These are phyloP conservation scores for Fraxinus americana DNA, from an alignment of 257 asterid species.

Conservation along the genomic window DNA sequence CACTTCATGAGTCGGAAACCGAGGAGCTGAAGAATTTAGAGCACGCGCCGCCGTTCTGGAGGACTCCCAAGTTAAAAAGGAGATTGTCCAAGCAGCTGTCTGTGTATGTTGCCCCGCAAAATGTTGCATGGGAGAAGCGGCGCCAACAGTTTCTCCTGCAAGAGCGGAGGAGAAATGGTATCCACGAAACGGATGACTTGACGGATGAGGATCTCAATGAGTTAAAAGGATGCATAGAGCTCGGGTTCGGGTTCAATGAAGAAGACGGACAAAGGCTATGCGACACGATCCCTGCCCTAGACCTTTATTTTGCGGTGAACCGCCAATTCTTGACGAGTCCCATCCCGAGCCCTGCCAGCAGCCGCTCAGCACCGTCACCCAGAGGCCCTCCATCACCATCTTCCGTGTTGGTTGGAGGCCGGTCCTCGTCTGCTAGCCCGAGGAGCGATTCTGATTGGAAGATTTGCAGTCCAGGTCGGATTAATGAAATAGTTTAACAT, in stretches of 20 bases:
- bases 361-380: slow-evolving; percentile 27
- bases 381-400: slow-evolving; percentile 17
- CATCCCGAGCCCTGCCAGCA: slow-evolving; percentile 48
- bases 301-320: slow-evolving; percentile 78
- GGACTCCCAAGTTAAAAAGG: slow-evolving; percentile 35
- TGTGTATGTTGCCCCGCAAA: slow-evolving; percentile 63
- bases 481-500: not conserved
- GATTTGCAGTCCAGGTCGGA: slow-evolving; percentile 51
- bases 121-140: slow-evolving; percentile 79
- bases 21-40: slow-evolving; percentile 72
- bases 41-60: slow-evolving; percentile 76
- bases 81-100: slow-evolving; percentile 68
- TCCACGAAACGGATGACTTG: slow-evolving; percentile 35
- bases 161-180: slow-evolving; percentile 46
- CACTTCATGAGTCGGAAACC: slow-evolving; percentile 34
- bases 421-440: slow-evolving; percentile 40
- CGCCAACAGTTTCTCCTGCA: slow-evolving; percentile 58
- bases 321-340: slow-evolving; percentile 59
- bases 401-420: slow-evolving; percentile 18
- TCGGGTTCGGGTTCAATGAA: slow-evolving; percentile 89
- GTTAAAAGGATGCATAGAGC: slow-evolving; percentile 83
- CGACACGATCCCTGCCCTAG: slow-evolving; percentile 18
- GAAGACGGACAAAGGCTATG: slow-evolving; percentile 66
- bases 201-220: slow-evolving; percentile 84
- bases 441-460: slow-evolving; percentile 47